Conservation (phyloP, 2,329 filamentous ascomycete species). For the Botryosphaeria dothidea region DNA sequence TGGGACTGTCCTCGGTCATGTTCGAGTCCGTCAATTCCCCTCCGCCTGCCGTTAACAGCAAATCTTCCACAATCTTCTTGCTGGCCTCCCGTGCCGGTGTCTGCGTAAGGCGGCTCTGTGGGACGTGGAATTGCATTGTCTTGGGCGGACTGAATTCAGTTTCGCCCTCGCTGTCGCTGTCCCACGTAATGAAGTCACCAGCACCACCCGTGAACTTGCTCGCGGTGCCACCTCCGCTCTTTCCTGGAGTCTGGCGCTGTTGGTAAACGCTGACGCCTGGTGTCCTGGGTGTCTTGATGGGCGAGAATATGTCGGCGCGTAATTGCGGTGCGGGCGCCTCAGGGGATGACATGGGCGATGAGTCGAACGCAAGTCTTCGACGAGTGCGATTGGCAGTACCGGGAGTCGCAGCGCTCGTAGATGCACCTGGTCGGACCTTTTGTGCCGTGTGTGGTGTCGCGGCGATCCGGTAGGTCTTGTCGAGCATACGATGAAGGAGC, state of each 20-base stretch:
- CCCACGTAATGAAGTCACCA: conserved; percentile 52
- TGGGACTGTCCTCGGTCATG: conserved; percentile 48
- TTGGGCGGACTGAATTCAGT: conserved; percentile 79
- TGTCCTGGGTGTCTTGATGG: conserved; percentile 57
- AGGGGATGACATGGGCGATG: conserved; percentile 56
- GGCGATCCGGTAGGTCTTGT: conserved; percentile 93
- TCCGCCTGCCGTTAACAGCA: conserved; percentile 73
- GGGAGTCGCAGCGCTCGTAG: conserved; percentile 71
- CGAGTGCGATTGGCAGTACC: conserved; percentile 54
- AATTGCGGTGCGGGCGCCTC: conserved; percentile 80
- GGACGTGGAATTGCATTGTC: conserved; percentile 83
- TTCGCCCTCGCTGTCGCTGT: conserved; percentile 68
- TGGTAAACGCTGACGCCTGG: conserved; percentile 77
- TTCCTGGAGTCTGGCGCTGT: conserved; percentile 11
- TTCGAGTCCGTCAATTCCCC: conserved; percentile 51
- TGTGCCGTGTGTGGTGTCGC: conserved; percentile 76
- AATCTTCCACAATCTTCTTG: conserved; percentile 76
- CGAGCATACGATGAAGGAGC: conserved; percentile 84
- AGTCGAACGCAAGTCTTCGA: conserved; percentile 32
- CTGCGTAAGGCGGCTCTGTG: conserved; percentile 74
- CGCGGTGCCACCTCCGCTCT: not conserved
- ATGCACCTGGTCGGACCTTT: conserved; percentile 26
- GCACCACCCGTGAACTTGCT: conserved; percentile 6
- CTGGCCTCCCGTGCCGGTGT: conserved; percentile 82
- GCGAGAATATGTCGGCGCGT: conserved; percentile 60